These are phyloP conservation scores for Arachnomyces sp. DNA, from an alignment of 2,329 filamentous ascomycete genomes.

Conservation along the genomic window DNA sequence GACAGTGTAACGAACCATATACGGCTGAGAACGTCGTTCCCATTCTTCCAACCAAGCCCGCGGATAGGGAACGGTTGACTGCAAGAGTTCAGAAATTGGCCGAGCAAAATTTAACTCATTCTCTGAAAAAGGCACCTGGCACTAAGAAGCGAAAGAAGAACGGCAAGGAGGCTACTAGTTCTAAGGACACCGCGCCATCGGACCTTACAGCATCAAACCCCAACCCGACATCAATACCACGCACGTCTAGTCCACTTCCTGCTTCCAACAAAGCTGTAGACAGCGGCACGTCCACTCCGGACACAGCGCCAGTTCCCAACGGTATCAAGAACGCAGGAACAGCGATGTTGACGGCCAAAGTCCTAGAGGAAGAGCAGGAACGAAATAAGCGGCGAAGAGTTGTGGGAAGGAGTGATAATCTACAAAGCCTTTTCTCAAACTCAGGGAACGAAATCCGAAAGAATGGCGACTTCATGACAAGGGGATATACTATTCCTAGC, in stretches of 20 bases:
- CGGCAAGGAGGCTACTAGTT: conserved; percentile 36
- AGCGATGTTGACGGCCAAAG: conserved; percentile 75
- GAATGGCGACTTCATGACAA: conserved; percentile 51
- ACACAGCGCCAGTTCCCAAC: conserved; percentile 29
- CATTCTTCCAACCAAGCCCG: conserved; percentile 64
- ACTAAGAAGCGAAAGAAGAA: conserved; percentile 65
- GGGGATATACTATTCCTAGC: conserved; percentile 48
- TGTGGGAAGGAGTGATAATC: conserved; percentile 51
- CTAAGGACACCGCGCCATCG: conserved; percentile 27
- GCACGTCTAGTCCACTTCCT: conserved; percentile 11
- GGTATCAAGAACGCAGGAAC: conserved; percentile 86
- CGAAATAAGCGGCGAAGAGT: conserved; percentile 71
- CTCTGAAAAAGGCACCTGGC: conserved; percentile 68
- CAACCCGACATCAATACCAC: conserved; percentile 6
- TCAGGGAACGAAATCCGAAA: conserved; percentile 34
- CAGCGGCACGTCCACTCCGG: conserved; percentile 27
- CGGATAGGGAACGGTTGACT: conserved; percentile 62
- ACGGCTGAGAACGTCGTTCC: conserved; percentile 69
- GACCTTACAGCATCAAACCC: conserved; percentile 1
- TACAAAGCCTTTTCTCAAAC: conserved; percentile 49
- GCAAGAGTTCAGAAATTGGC: conserved; percentile 62
- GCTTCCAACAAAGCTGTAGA: conserved; percentile 13
- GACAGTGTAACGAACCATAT: conserved; percentile 67
- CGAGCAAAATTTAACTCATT: conserved; percentile 70
- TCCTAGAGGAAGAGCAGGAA: conserved; percentile 79